These are phyloP conservation scores for Aspergillus candidus DNA, from an alignment of 2,329 filamentous ascomycete genomes.

Conservation along the genomic window DNA sequence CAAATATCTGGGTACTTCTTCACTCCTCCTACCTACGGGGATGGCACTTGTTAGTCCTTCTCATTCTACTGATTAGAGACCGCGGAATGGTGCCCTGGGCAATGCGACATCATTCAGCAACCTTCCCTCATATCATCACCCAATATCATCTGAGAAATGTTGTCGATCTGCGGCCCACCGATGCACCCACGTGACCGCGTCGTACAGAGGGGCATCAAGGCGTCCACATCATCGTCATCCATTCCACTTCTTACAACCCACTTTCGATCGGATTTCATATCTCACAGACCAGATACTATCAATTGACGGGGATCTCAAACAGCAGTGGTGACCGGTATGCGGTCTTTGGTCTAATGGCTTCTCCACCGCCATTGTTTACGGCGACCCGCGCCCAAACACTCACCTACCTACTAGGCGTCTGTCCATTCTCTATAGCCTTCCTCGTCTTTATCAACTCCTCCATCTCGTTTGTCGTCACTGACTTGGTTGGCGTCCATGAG, in stretches of 20 bases:
- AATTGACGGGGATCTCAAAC: no score
- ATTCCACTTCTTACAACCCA: no score
- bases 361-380: slow-evolving; percentile 43
- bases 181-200: no score
- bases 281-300: no score
- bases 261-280: no score
- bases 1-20: no score
- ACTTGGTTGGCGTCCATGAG: slow-evolving; percentile 52
- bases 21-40: neutral
- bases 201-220: no score
- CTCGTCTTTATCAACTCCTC: slow-evolving; percentile 61
- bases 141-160: no score
- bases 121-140: no score
- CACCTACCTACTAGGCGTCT: slow-evolving; percentile 57
- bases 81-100: neutral
- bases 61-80: neutral
- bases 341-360: slow-evolving; percentile 20
- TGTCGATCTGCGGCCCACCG: no score
- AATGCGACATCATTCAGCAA: neutral
- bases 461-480: slow-evolving; percentile 59
- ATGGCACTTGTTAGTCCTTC: neutral
- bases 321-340: no score
- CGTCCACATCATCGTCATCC: no score
- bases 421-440: slow-evolving; percentile 60
- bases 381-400: slow-evolving; percentile 52